Evolutionary conservation across 148 eudicot genomes (phyloP), one percentile per base, ranked within the genome.

Genomic region (Fagopyrum esculentum): DNA sequence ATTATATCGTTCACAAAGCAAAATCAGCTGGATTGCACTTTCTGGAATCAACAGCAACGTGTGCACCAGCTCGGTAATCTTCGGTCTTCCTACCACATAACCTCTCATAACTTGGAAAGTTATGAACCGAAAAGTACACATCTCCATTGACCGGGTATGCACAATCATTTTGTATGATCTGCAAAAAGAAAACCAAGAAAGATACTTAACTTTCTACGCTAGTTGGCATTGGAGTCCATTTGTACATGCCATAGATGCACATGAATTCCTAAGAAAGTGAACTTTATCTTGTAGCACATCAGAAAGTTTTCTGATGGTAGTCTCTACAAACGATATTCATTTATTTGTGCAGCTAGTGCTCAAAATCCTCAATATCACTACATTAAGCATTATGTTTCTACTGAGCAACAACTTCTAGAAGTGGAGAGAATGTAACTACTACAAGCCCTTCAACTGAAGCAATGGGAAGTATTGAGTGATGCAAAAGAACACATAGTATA

Each of bases 41-140:
- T 72, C 95, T 87, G 44, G 79, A 76, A 86, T 91, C 97, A 75
- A 91, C 89, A 44, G 95, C 89, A 79, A 93, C 95, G 50, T 97
- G 87, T 82, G 91, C 95, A 75, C 98, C 97, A 61, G 97, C 90
- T 80, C 95, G 88, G 73, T 93, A 91, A 87, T 90, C 93, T 74
- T 87, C 95, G 52, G 81, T 84, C 84, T 88, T 91, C 78, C 97
- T 82, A 35, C 89, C 88, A 74, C 97, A 93, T 75, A 93, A 79
- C 69, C 40, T 69, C 44, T 97, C 97, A 84, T 93, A 93, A 70
- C 78, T 83, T 43, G 89, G 88, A 73, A 83, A 91, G 60, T 78
- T 83, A 56, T 88, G 95, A 66, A 90, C 93, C 44, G 97, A 87
- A 73, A 93, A 93, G 78, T 91, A 93, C 69, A 93, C 98, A 82